Evolutionary conservation across 2,329 filamentous ascomycete species (phyloP).

Genomic region (Bipolaris bicolor): DNA sequence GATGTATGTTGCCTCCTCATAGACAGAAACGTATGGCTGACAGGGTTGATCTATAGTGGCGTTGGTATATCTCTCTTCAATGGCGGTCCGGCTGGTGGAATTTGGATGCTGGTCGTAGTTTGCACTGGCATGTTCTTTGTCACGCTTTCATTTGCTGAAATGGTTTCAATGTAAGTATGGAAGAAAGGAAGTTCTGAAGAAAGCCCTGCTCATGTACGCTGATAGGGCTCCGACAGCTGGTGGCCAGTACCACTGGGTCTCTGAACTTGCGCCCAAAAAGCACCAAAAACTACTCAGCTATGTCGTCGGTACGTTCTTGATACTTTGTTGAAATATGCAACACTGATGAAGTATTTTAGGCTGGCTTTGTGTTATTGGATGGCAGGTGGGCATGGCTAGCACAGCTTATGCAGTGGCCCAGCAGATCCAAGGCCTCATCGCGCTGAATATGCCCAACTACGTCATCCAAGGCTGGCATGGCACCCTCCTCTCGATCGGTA

Average conservation of each 20-base stretch:
- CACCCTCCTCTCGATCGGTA: constrained; percentile 54
- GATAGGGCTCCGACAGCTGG: constrained; percentile 40
- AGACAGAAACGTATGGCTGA: constrained; percentile 16
- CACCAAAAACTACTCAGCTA: constrained; percentile 51
- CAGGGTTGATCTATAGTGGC: constrained; percentile 23
- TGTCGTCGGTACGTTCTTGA: constrained; percentile 45
- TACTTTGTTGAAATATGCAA: neutral
- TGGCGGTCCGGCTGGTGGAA: constrained; percentile 40
- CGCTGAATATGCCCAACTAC: constrained; percentile 47
- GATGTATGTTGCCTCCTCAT: constrained; percentile 4
- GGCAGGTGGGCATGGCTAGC: constrained; percentile 43
- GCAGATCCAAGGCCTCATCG: constrained; percentile 34
- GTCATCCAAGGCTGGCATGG: constrained; percentile 53
- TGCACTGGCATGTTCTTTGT: constrained; percentile 35
- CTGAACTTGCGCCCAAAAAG: constrained; percentile 47
- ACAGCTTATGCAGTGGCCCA: constrained; percentile 22
- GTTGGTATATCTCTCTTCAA: constrained; percentile 31
- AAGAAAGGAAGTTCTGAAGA: neutral
- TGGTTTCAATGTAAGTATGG: constrained; percentile 43
- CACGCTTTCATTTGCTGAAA: constrained; percentile 35
- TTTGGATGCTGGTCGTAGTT: constrained; percentile 37
- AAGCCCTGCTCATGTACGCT: neutral
- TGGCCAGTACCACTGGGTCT: constrained; percentile 42
- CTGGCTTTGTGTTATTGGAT: constrained; percentile 49
- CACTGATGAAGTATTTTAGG: constrained; percentile 23